Conservation (phyloP, 164 flowering plant species). For the Akebia trifoliata region DNA sequence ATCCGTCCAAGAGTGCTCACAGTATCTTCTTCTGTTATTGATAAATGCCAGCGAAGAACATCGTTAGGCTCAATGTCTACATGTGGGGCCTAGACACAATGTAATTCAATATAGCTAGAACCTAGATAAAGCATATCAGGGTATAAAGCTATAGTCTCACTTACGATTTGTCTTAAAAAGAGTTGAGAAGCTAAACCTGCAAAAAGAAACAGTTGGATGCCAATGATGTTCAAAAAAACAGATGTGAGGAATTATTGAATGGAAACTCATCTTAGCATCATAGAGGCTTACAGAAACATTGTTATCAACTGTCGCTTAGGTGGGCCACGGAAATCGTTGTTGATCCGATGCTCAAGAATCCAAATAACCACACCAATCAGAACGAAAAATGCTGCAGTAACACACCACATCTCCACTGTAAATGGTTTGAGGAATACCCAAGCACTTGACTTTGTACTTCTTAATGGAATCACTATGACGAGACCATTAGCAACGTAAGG, state of each 20-base stretch:
- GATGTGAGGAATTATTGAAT: neutral
- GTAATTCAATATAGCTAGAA: neutral
- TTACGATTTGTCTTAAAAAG: conserved; percentile 68
- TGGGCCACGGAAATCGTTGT: conserved; percentile 73
- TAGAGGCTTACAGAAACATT: conserved; percentile 58
- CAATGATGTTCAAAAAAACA: neutral
- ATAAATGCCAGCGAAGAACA: conserved; percentile 5
- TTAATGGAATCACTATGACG: conserved; percentile 59
- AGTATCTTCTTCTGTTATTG: conserved; percentile 57
- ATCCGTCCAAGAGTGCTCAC: conserved; percentile 59
- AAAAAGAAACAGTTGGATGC: conserved; percentile 14
- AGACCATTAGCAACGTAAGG: conserved; percentile 68
- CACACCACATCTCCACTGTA: conserved; percentile 66
- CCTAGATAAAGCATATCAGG: neutral
- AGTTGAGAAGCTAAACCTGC: conserved; percentile 93
- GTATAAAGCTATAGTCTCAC: conserved; percentile 15
- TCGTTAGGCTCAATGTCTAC: neutral
- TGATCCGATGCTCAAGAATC: conserved; percentile 81
- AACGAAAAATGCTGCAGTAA: conserved; percentile 54
- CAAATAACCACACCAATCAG: conserved; percentile 68
- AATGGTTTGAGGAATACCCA: conserved; percentile 86
- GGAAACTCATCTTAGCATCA: neutral
- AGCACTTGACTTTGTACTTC: conserved; percentile 40
- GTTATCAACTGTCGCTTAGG: conserved; percentile 64
- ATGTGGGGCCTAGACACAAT: neutral